Evolutionary conservation across 257 asterid genomes (phyloP), one percentile per base, ranked within the genome.

Genomic region (Linaria vulgaris): DNA sequence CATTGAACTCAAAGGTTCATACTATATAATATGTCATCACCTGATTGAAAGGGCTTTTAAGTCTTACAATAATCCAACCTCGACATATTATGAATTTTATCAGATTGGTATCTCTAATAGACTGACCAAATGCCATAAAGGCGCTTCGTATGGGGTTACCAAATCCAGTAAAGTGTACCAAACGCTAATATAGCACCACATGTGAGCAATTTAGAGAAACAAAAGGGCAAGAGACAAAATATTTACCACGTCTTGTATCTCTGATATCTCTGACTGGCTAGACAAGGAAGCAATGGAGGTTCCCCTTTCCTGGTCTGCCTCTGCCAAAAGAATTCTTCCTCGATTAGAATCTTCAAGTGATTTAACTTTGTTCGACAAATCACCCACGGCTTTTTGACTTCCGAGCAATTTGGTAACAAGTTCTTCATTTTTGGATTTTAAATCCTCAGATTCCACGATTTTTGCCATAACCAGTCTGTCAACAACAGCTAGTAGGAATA

Each of bases 211-310:
- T 25, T 23, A 16, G 12, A 59, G 39, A 68, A 37, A 56, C 38
- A 41, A 70, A 49, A 46, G 58, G 34, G 64, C 57, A 64, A 15
- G 27, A 59, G 56, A 74, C 22, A 37, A 66, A 74, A 43, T n/a
- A n/a, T 23, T 76, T 87, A 94, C 99, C 95, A 74, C 57, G 59
- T 87, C 97, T 61, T 87, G 97, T 59, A 85, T 79, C 77, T 94
- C 99, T 30, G 97, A 85, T 79, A 94, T 90, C 90, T 94, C 99
- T 50, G 96, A 74, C 67, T 73, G 82, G 64, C 81, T 19, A 75
- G 91, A 70, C 74, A 79, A 64, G 66, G 87, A 68, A 24, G 86
- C 73, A 64, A 72, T 58, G n/a, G 81, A 77, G 67, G 76, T 57
- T 68, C 74, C 84, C 75, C 85, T 82, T 69, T 83, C 96, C 78